Evolutionary conservation across 208 protist genomes (phyloP).

Genomic region (Acanthamoeba triangularis): DNA sequence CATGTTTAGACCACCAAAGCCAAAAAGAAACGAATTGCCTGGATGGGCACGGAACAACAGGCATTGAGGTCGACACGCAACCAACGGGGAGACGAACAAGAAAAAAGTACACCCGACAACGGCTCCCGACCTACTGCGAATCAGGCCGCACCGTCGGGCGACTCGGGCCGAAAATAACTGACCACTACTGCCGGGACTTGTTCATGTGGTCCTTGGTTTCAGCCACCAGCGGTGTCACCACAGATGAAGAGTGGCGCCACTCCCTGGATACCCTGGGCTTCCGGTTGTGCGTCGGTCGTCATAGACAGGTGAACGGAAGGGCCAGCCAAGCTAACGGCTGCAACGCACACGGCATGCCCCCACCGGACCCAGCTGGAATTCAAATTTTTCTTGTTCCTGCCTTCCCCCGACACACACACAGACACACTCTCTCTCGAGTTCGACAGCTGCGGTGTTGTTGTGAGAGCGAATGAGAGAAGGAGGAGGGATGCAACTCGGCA

Average conservation of each 20-base stretch:
- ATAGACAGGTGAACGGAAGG: background rate
- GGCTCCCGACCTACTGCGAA: background rate
- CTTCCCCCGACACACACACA: background rate
- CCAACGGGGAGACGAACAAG: background rate
- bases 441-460: background rate
- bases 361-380: background rate
- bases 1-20: too few relatives aligned
- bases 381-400: slow-evolving; percentile 8
- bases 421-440: too few relatives aligned
- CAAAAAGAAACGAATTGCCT: too few relatives aligned
- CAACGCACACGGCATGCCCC: too few relatives aligned
- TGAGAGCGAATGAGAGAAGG: background rate
- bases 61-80: too few relatives aligned
- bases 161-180: background rate
- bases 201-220: background rate
- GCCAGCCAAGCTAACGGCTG: too few relatives aligned
- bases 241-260: background rate
- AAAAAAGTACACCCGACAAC: background rate
- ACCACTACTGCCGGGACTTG: background rate
- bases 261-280: background rate
- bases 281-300: background rate
- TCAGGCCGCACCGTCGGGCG: background rate
- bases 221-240: background rate
- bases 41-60: too few relatives aligned
- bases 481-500: slow-evolving; percentile 1